Percentiles rank a stretch among this genome's conserved stretches.
phyloP scores from a whole-genome alignment of 805 yeast species.

The Yarrowia sp. region DNA sequence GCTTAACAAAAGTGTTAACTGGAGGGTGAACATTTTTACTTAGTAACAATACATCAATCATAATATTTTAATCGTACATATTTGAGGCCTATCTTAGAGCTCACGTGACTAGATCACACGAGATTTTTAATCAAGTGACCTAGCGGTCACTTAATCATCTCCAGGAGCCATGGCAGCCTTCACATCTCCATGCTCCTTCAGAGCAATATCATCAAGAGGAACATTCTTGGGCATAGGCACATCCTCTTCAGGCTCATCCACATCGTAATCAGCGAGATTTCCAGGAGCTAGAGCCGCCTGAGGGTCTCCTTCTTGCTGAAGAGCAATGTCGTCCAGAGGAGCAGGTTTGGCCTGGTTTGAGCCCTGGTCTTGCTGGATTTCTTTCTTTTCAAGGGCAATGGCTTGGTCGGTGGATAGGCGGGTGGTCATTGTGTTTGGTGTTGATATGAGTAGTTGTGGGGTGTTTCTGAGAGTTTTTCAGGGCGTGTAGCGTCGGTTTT shows the following conservation, averaged over 20 bases:
- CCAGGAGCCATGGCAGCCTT: conserved; percentile 25
- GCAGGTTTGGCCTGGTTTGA: background rate
- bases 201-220: conserved; percentile 3
- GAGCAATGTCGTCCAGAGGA: conserved; percentile 8
- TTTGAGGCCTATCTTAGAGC: no score
- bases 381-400: background rate
- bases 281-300: conserved; percentile 2
- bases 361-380: background rate
- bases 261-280: background rate
- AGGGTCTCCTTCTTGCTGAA: background rate
- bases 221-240: conserved; percentile 18
- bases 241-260: conserved; percentile 8
- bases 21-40: no score
- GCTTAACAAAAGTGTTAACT: no score
- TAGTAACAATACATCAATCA: no score
- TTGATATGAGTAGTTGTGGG: background rate
- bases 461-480: background rate
- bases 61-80: no score
- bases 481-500: background rate
- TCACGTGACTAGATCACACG: background rate
- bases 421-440: background rate
- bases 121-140: background rate
- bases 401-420: conserved; percentile 1
- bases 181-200: conserved; percentile 5
- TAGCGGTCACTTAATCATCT: no score